A percentile compares a stretch with the other conserved stretches of the same genome.
Conservation (phyloP, 371 early-diverging fungal species). For the Rhizopus stolonifer region DNA sequence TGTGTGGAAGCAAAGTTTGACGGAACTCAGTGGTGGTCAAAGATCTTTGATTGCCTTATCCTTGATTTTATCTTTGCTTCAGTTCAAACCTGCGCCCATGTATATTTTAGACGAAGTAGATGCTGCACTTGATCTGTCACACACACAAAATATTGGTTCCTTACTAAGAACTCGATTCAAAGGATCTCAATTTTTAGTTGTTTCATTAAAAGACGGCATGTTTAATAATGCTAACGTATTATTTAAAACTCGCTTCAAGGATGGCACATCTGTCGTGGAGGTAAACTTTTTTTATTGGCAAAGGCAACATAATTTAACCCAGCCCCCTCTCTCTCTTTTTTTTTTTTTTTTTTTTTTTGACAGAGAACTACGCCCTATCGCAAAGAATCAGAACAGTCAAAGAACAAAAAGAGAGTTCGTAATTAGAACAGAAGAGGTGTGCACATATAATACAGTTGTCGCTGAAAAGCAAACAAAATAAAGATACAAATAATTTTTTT, state of each 20-base stretch:
- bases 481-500: too few relatives aligned
- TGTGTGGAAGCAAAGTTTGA: constrained; percentile 96
- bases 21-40: constrained; percentile 99
- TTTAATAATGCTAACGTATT: constrained; percentile 99
- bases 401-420: constrained; percentile 13
- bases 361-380: constrained; percentile 27
- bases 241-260: constrained; percentile 93
- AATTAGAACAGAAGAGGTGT: too few relatives aligned
- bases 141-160: constrained; percentile 99
- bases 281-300: constrained; percentile 11
- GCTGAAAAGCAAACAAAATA: too few relatives aligned
- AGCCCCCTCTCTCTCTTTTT: too few relatives aligned
- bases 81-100: constrained; percentile 99
- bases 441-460: too few relatives aligned
- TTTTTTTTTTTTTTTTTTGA: too few relatives aligned
- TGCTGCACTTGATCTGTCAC: constrained; percentile 98
- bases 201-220: constrained; percentile 99
- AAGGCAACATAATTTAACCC: neutral
- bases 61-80: constrained; percentile 94
- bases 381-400: constrained; percentile 6
- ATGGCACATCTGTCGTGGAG: constrained; percentile 96
- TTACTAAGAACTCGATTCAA: constrained; percentile 94
- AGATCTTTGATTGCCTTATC: constrained; percentile 97
- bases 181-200: constrained; percentile 98
- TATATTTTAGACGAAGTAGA: constrained; percentile 99